Evolutionary conservation across 208 protist genomes (phyloP).

Genomic region (Angomonas deanei): DNA sequence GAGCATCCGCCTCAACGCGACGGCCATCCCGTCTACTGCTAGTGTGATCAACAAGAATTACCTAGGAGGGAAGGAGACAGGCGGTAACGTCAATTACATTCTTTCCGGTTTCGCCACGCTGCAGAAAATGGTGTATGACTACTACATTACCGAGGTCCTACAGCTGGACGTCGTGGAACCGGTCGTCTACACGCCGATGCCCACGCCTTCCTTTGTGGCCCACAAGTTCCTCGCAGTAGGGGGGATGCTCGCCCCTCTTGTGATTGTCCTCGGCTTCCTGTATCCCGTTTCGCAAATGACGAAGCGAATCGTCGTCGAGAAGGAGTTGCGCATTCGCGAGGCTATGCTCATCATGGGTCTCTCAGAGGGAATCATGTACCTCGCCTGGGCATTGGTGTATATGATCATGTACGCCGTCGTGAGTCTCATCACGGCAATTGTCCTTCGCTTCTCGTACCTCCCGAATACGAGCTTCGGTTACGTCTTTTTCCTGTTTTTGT

Average conservation of each 20-base stretch:
- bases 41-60: slow-evolving; percentile 12
- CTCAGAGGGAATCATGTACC: slow-evolving; percentile 48
- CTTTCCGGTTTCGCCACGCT: slow-evolving; percentile 52
- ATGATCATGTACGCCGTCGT: slow-evolving; percentile 42
- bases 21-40: slow-evolving; percentile 19
- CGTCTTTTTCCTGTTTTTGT: slow-evolving; percentile 61
- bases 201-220: slow-evolving; percentile 21
- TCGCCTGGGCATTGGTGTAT: slow-evolving; percentile 54
- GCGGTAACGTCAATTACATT: slow-evolving; percentile 20
- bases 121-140: slow-evolving; percentile 36
- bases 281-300: slow-evolving; percentile 74
- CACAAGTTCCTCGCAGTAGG: slow-evolving; percentile 30
- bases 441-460: slow-evolving; percentile 47
- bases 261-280: slow-evolving; percentile 73
- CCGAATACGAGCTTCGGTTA: slow-evolving; percentile 19
- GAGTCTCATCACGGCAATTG: slow-evolving; percentile 46
- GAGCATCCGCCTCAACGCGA: slow-evolving; percentile 32
- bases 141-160: slow-evolving; percentile 18
- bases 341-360: slow-evolving; percentile 87
- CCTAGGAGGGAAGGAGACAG: slow-evolving; percentile 16
- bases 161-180: neutral
- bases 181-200: slow-evolving; percentile 33
- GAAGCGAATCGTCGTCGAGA: slow-evolving; percentile 78
- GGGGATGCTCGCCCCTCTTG: slow-evolving; percentile 39
- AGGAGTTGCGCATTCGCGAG: slow-evolving; percentile 80